Percentiles rank a stretch among this genome's conserved stretches.
Conservation (phyloP, 495 filamentous ascomycete species). For the Hyaloscypha bicolor region DNA sequence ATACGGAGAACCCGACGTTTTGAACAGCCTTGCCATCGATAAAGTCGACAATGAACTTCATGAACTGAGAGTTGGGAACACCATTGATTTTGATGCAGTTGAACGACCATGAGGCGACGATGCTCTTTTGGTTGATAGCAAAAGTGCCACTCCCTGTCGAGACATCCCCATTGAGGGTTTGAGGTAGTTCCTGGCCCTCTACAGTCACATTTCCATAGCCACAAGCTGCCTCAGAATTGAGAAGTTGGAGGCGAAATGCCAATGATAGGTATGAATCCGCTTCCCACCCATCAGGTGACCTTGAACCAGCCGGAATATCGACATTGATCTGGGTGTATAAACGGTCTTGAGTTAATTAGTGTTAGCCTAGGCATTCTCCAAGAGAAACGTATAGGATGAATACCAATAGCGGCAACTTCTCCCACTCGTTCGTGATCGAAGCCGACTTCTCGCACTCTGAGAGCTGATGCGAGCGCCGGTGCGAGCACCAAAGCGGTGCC, state of each 20-base stretch:
- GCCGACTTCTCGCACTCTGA: background rate
- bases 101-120: constrained; percentile 29
- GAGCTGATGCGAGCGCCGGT: constrained; percentile 16
- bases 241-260: constrained; percentile 13
- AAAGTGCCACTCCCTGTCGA: constrained; percentile 23
- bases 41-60: constrained; percentile 48
- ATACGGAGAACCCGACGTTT: constrained; percentile 45
- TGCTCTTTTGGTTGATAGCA: constrained; percentile 2
- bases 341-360: constrained; percentile 11
- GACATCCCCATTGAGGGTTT: constrained; percentile 34
- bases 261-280: background rate
- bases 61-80: constrained; percentile 45
- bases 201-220: constrained; percentile 40
- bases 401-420: constrained; percentile 8
- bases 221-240: constrained; percentile 33
- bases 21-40: constrained; percentile 38
- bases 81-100: constrained; percentile 38
- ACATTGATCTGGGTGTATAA: constrained; percentile 24
- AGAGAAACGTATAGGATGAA: background rate
- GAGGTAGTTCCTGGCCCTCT: constrained; percentile 39
- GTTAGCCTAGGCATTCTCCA: constrained; percentile 3
- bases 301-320: constrained; percentile 13
- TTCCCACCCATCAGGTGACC: constrained; percentile 18
- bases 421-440: background rate
- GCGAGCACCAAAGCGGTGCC: constrained; percentile 20